Conservation (phyloP, 75 land plant species). For the Sequoiadendron giganteum region DNA sequence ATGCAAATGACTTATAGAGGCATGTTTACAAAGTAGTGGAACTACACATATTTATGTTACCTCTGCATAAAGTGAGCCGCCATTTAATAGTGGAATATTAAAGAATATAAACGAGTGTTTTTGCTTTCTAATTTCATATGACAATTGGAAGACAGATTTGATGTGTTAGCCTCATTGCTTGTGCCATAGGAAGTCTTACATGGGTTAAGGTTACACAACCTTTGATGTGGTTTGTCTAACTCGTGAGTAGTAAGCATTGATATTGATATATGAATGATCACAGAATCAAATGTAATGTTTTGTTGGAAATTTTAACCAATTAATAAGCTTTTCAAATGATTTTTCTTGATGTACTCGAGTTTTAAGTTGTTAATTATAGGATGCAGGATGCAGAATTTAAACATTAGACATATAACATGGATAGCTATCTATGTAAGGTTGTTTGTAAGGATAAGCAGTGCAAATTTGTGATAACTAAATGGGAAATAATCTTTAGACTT, state of each 20-base stretch:
- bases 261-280: neutral
- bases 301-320: neutral
- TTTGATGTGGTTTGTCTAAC: neutral
- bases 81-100: neutral
- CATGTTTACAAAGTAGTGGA: neutral
- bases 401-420: neutral
- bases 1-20: neutral
- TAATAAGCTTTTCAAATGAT: neutral
- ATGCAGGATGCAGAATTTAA: neutral
- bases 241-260: neutral
- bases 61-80: neutral
- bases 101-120: neutral
- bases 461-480: neutral
- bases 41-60: neutral
- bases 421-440: neutral
- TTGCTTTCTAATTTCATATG: neutral
- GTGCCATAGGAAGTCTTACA: neutral
- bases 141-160: neutral
- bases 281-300: neutral
- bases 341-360: neutral
- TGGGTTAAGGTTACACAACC: too few species aligned
- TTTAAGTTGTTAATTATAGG: neutral
- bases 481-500: neutral
- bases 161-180: neutral
- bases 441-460: neutral